phyloP scores from a whole-genome alignment of 768 basidiomycete genomes.

The Cystofilobasidium ferigula region DNA sequence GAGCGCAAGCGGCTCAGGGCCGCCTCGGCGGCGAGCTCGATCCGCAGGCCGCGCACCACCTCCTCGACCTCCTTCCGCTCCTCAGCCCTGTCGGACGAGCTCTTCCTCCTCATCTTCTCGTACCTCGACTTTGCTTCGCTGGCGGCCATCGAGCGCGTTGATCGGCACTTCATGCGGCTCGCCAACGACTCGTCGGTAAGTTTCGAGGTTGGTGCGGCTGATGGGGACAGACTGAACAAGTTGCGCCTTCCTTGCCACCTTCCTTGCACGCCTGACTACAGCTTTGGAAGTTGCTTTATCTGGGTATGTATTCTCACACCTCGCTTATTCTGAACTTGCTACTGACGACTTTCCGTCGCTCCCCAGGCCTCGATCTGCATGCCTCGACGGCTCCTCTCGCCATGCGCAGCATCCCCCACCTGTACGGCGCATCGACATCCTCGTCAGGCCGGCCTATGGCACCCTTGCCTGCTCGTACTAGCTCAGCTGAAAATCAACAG shows the following conservation, averaged over 20 bases:
- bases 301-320: background rate
- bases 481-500: background rate
- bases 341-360: background rate
- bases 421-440: background rate
- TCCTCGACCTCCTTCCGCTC: no score
- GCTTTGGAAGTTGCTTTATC: conserved; percentile 8
- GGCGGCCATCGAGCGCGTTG: conserved; percentile 15
- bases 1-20: background rate
- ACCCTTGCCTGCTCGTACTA: background rate
- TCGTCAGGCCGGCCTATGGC: background rate
- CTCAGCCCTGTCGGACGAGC: conserved; percentile 25
- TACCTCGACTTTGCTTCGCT: conserved; percentile 7
- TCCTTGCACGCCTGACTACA: background rate
- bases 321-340: background rate
- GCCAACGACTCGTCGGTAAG: conserved; percentile 15
- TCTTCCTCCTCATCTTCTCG: conserved; percentile 16
- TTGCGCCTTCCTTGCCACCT: background rate
- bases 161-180: conserved; percentile 19
- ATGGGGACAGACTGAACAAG: no score
- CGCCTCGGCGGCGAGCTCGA: background rate
- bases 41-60: conserved; percentile 4
- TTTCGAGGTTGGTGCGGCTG: background rate
- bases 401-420: background rate
- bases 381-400: background rate
- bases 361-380: background rate